Evolutionary conservation across 2,329 filamentous ascomycete species (phyloP), one percentile per base, ranked within the genome.

Genomic region (Fusarium brachygibbosum): DNA sequence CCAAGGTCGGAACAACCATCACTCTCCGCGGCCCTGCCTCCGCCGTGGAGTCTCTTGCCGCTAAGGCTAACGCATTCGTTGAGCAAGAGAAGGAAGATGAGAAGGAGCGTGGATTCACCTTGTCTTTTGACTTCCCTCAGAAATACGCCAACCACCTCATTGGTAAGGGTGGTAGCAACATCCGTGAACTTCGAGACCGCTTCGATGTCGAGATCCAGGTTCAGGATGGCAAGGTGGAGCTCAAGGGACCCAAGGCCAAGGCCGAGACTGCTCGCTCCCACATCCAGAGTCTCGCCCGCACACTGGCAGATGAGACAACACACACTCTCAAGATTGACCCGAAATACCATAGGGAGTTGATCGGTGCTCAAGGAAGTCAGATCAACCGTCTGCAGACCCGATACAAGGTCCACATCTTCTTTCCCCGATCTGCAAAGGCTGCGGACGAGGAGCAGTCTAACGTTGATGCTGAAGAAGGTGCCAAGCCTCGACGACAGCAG

Each of bases 221-320:
- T 38, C 90, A 97, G 71, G 93, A 98, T 74, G 96, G 96, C 71
- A 94, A 94, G 81, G 93, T 98, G 50, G 93, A 97, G 80, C 89
- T 99, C 73, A 98, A 97, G 84, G 96, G 97, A 28, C 95, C 96
- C 50, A 93, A 97, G 82, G 93, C 93, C 51, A 98, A 98, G 85
- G 93, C 94, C 2, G 94, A 97, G 79, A 89, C 90, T 50, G 93
- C 93, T 69, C 96, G 92, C 79, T 83, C 90, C 38, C 90, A 97
- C 76, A 98, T 99, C 72, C 84, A 90, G 68, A 87, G 89, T 38
- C 83, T 98, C 70, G 91, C 88, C 40, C 93, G 92, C 78, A 92
- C 92, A 77, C 87, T 97, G 74, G 94, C 97, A 54, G 96, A 99
- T 75, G 96, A 99, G 83, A 90, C 92, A 7, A 97, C 91, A 2